Base-by-base conservation (phyloP, 345 rosid genomes). In the Pelargonium nanum region DNA sequence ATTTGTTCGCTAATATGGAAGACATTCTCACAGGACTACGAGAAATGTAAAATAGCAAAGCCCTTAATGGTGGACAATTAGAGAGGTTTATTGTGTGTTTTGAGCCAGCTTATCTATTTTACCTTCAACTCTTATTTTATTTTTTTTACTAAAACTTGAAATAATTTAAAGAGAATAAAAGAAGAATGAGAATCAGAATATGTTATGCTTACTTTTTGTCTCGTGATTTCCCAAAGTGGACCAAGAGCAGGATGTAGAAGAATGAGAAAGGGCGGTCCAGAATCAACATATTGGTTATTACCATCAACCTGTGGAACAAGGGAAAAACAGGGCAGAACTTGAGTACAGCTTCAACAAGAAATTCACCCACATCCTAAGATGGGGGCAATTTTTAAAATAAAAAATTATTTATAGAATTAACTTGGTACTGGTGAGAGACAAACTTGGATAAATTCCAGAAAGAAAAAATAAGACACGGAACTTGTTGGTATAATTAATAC, bases 191-290 rank as follows among this genome's bases (percentile, higher is more conserved):
- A 15, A 66, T 19, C 10, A 7, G 26, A 52, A 65, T 16, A 58
- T 28, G n/a, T 40, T 56, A 70, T 26, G 22, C 72, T 69, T 68
- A 83, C 98, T 81, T 88, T 92, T 74, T 86, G 93, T 72, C 88
- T 75, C 51, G 83, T 72, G 53, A 92, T 84, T 71, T 92, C 91
- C 96, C 98, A 92, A 80, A 88, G 87, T 57, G 95, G 95, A 62
- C 96, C 98, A 1, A 89, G 91, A 60, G 89, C 95, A 32, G 96
- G 96, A 79, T 89, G 98, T 62, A 92, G 74, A 80, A 89, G 79
- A 69, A 92, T 87, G 58, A 88, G 89, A 83, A 79, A 88, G 19
- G 95, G 95, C 40, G 96, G 96, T 65, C 85, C 86, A 58, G 81
- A 77, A 56, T 81, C 63, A 28, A 81, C 72, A 64, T 88, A 92